Conservation (phyloP, 805 yeast genomes). For the Metschnikowia baotianmanensis region DNA sequence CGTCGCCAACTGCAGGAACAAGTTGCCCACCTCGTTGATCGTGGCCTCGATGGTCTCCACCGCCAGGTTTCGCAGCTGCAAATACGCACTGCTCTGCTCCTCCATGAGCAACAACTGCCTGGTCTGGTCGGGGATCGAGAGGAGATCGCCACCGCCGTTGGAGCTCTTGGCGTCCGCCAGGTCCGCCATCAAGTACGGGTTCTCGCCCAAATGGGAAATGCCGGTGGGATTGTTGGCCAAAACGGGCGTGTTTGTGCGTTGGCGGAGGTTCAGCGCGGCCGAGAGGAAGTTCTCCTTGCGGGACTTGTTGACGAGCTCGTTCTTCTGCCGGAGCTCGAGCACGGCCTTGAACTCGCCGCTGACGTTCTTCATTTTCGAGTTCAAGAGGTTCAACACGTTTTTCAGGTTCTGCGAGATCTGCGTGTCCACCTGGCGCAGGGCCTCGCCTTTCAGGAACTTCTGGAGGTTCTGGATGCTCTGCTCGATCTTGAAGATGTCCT, state of each 20-base stretch:
- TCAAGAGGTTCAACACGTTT: constrained; percentile 82
- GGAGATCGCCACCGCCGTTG: constrained; percentile 42
- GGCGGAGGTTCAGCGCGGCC: constrained; percentile 33
- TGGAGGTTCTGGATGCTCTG: constrained; percentile 64
- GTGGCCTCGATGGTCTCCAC: constrained; percentile 97
- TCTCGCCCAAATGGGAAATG: constrained; percentile 32
- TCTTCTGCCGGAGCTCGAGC: constrained; percentile 80
- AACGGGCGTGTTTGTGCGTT: constrained; percentile 30
- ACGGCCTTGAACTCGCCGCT: constrained; percentile 90
- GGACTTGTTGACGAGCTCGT: constrained; percentile 74
- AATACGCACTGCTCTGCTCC: constrained; percentile 72
- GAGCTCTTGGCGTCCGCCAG: constrained; percentile 25
- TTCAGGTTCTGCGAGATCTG: constrained; percentile 73
- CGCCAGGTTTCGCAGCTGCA: constrained; percentile 82
- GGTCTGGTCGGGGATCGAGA: constrained; percentile 81
- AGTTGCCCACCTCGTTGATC: constrained; percentile 91
- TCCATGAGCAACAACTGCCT: constrained; percentile 76
- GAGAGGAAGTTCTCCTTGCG: constrained; percentile 84
- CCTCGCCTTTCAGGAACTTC: constrained; percentile 45
- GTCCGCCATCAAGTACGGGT: constrained; percentile 36
- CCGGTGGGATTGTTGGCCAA: constrained; percentile 2
- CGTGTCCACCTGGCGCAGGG: constrained; percentile 45
- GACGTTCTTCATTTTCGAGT: constrained; percentile 86
- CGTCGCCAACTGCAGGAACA: constrained; percentile 91
- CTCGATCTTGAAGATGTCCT: constrained; percentile 81